Base-by-base conservation (phyloP, 2,329 filamentous ascomycete genomes). In the Septoria linicola region DNA sequence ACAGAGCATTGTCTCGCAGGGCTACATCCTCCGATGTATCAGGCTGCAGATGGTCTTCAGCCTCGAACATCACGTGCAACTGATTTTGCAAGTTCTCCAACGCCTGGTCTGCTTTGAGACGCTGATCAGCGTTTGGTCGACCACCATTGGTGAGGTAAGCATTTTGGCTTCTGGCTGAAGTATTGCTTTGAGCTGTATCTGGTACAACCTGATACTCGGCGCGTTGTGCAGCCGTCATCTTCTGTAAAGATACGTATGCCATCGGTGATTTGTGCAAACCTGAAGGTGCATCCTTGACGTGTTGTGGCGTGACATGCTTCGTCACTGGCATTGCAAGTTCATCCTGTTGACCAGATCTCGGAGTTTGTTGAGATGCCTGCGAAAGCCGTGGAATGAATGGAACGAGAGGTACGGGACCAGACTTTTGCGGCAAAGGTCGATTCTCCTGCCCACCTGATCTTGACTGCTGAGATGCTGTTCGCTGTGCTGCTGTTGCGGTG, bases 41-140 rank as follows among this genome's bases (percentile, higher is more conserved):
- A 55, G 70, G 76, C 70, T 77, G 84, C 51, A 77, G 76, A 66
- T 82, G 80, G 62, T 90, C 84, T 64, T 95, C 89, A 4, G 87
- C 86, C 57, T 88, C 80, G 59, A 91, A 89, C 13, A 96, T 78
- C 19, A 84, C 82, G 46, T 82, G 76, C 3, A 95, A 74, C 41
- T 90, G 79, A 31, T 80, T 79, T 49, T 86, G 80, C 10, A 99
- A 73, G 48, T 84, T 83, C 46, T 84, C 74, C 39, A 91, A 77
- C 36, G 88, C 86, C 8, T 82, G 78, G 61, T 96, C 85, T 3
- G 86, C 87, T 63, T 90, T 84, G 61, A 95, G 85, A 43, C 86
- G 85, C 68, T 96, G 88, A 63, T 95, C 89, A 5, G 51, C 41
- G 43, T 55, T 65, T n/a, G 45, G 30, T 4, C 52, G 58, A 35